phyloP scores from a whole-genome alignment of 192 early-diverging fungal genomes.

The Polychytrium aggregatum region DNA sequence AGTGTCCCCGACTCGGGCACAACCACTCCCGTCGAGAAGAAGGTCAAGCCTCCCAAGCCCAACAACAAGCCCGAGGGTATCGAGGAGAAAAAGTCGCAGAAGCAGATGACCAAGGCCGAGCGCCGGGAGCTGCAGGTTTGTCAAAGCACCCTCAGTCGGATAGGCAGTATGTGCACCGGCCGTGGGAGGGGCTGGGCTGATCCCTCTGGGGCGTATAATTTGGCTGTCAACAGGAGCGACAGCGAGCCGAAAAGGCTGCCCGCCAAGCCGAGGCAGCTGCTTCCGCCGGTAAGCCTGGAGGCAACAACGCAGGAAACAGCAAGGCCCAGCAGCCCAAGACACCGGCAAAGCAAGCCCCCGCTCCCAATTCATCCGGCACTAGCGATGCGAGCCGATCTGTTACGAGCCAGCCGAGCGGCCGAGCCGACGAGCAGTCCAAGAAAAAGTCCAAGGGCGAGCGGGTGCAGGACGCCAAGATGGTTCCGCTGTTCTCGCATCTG shows the following conservation, averaged over 20 bases:
- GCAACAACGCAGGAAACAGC: not conserved
- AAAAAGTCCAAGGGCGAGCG: constrained; percentile 1
- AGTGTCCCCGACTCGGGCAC: no score
- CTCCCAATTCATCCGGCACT: not conserved
- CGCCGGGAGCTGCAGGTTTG: constrained; percentile 66
- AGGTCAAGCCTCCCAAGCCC: no score
- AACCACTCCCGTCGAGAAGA: no score
- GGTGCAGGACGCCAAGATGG: constrained; percentile 19
- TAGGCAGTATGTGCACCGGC: no score
- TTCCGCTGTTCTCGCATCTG: constrained; percentile 70
- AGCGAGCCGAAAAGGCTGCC: constrained; percentile 63
- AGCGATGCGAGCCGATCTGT: constrained; percentile 4
- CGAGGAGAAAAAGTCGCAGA: constrained; percentile 20
- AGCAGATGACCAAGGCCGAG: constrained; percentile 84
- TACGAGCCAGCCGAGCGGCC: constrained; percentile 3
- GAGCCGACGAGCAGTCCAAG: constrained; percentile 15
- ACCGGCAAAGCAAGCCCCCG: not conserved
- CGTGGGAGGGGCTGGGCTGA: no score
- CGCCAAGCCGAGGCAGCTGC: constrained; percentile 27
- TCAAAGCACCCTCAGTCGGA: no score
- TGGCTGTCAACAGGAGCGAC: constrained; percentile 57
- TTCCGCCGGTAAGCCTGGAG: not conserved
- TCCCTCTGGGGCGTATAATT: no score
- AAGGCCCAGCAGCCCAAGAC: constrained; percentile 1
- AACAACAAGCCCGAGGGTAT: not conserved